Conservation (phyloP, 768 basidiomycete species). For the Rhodotorula graminis region DNA sequence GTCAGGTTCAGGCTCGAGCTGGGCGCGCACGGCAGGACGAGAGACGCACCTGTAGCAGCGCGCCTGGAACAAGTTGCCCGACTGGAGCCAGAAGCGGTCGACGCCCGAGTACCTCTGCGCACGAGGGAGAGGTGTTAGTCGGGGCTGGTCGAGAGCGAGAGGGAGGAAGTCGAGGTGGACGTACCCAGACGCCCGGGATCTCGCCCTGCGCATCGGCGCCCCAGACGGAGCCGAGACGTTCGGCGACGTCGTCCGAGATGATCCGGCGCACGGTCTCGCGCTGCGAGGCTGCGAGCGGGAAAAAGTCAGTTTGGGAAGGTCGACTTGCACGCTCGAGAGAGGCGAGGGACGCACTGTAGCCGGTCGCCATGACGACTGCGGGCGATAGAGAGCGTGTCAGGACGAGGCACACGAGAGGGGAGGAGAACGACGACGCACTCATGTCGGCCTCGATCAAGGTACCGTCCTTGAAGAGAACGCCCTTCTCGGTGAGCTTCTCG, state of each 20-base stretch:
- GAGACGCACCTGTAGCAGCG: conserved; percentile 29
- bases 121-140: neutral
- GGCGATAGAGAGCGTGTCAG: neutral
- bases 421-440: conserved; percentile 46
- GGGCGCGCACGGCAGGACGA: too few species aligned
- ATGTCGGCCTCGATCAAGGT: conserved; percentile 54
- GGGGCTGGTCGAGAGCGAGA: neutral
- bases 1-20: too few species aligned
- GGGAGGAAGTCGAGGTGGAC: neutral
- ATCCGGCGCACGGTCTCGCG: conserved; percentile 44
- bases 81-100: conserved; percentile 22
- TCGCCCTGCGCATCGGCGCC: conserved; percentile 47
- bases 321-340: too few species aligned
- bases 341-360: neutral
- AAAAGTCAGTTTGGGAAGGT: neutral
- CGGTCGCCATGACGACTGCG: neutral
- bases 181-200: conserved; percentile 30
- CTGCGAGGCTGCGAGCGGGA: conserved; percentile 14
- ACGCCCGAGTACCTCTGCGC: conserved; percentile 27
- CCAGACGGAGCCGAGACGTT: conserved; percentile 45
- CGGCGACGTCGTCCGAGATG: conserved; percentile 44
- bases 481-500: conserved; percentile 51
- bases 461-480: conserved; percentile 51
- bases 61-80: conserved; percentile 42
- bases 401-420: too few species aligned